Base-by-base conservation (phyloP, 345 rosid species). In the Litchi chinensis region DNA sequence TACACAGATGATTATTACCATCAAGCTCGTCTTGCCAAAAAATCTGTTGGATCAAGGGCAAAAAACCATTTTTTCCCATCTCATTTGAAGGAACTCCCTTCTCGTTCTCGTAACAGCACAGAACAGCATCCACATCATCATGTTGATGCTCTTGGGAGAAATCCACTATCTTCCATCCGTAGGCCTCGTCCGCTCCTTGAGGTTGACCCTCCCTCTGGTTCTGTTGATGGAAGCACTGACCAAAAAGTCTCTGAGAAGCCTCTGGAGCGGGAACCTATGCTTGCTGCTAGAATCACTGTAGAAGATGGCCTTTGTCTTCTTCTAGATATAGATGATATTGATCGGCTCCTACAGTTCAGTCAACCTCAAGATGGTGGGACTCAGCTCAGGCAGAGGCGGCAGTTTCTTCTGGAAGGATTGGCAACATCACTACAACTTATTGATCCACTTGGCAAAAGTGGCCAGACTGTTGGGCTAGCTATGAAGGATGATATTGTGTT, bases 1-100 rank as follows among this genome's bases (percentile, higher is more conserved):
- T 96, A 96, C 60, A 72, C 93, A 24, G 94, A 94, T 85, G 99
- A 96, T 86, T 96, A 96, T 79, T 96, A 96, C 83, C 97, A 93
- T 78, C 99, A 93, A 87, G 99, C 99, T 80, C 82, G 90, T 64
- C 95, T 96, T 78, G 91, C 91, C 3, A 91, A 89, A 79, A 90
- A 80, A 50, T 84, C 90, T 26, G 5, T 87, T 0, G 98, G 93
- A 65, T 83, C 96, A n/a, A 88, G 93, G 84, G 18, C 52, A 9
- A 91, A 90, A 84, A 75, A 77, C 52, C 91, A 85, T 22, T 93
- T 96, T 83, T 93, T 81, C 85, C 99, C 99, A 52, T 86, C 92
- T 54, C 96, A 93, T 82, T 77, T 89, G 82, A 93, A 90, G 87
- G 99, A 95, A 26, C 86, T 80, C 41, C 91, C 91, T 65, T 89